Evolutionary conservation across 352 stramenopile species (phyloP).

Genomic region (Pythium oligandrum): DNA sequence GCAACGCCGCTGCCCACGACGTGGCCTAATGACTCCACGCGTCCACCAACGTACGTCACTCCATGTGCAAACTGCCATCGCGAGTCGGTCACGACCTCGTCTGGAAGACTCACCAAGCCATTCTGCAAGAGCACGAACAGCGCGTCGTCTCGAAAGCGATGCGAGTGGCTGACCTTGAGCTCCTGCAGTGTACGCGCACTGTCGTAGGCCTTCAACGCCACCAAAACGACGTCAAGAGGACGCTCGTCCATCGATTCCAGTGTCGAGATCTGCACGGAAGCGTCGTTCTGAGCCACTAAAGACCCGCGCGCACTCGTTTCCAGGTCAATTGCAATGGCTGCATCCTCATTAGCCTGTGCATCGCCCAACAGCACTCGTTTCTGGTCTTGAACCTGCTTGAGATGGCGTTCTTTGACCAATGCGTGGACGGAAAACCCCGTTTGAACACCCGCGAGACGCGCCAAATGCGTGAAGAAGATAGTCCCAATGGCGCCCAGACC

Average conservation of each 20-base stretch:
- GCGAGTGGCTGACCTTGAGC: constrained; percentile 22
- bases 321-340: constrained; percentile 1
- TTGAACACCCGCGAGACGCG: constrained; percentile 9
- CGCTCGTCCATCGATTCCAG: constrained; percentile 17
- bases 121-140: constrained; percentile 69
- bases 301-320: constrained; percentile 2
- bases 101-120: constrained; percentile 40
- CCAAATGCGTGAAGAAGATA: constrained; percentile 63
- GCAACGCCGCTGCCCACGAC: constrained; percentile 49
- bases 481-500: constrained; percentile 69
- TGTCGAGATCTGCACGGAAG: constrained; percentile 30
- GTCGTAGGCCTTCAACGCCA: constrained; percentile 71
- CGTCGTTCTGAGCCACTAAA: constrained; percentile 7
- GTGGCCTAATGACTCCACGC: constrained; percentile 28
- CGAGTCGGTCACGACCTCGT: constrained; percentile 1
- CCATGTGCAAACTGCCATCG: constrained; percentile 45
- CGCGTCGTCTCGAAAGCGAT: constrained; percentile 39
- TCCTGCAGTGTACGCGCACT: constrained; percentile 31
- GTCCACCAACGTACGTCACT: constrained; percentile 65
- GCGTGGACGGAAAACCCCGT: constrained; percentile 27
- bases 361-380: constrained; percentile 4
- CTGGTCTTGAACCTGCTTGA: constrained; percentile 18
- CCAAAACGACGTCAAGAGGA: constrained; percentile 47
- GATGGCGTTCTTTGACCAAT: constrained; percentile 43
- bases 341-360: not conserved